A percentile compares a stretch with the other conserved stretches of the same genome.
Conservation (phyloP, 768 basidiomycete genomes). For the Tricholoma saponaceum region DNA sequence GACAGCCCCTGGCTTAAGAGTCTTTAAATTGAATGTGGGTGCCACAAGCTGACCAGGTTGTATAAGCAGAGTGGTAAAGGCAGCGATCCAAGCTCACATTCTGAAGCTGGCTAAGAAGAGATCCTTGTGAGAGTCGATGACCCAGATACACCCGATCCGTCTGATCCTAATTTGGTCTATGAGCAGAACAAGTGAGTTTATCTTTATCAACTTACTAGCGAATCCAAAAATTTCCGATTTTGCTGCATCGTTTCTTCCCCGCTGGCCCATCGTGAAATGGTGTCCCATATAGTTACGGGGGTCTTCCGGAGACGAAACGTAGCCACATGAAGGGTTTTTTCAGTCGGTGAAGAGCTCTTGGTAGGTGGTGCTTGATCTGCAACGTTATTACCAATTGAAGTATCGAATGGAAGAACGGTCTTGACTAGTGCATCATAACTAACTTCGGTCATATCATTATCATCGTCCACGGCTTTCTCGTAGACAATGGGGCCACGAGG, state of each 20-base stretch:
- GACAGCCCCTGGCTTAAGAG: constrained; percentile 46
- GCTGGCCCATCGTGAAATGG: constrained; percentile 59
- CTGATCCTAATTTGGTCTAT: constrained; percentile 27
- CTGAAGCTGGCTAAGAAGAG: constrained; percentile 56
- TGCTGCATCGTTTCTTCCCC: constrained; percentile 47
- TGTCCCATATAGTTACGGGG: constrained; percentile 50
- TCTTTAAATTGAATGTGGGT: constrained; percentile 49
- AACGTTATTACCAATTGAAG: background rate
- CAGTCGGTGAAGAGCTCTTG: background rate
- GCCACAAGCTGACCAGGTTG: constrained; percentile 33
- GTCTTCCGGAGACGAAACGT: constrained; percentile 48
- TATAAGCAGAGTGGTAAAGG: background rate
- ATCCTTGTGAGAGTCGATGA: constrained; percentile 52
- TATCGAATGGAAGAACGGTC: constrained; percentile 40
- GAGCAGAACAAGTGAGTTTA: background rate
- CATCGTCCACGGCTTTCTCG: constrained; percentile 32
- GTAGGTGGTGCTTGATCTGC: constrained; percentile 6
- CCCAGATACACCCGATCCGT: constrained; percentile 49
- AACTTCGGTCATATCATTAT: constrained; percentile 7
- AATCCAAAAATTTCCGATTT: constrained; percentile 40
- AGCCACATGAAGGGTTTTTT: constrained; percentile 27
- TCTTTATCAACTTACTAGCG: constrained; percentile 35
- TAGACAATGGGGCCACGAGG: constrained; percentile 56
- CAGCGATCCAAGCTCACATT: constrained; percentile 33
- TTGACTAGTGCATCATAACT: constrained; percentile 36